Base-by-base conservation (phyloP, 176 grass and related monocot species). In the Thinopyrum elongatum region DNA sequence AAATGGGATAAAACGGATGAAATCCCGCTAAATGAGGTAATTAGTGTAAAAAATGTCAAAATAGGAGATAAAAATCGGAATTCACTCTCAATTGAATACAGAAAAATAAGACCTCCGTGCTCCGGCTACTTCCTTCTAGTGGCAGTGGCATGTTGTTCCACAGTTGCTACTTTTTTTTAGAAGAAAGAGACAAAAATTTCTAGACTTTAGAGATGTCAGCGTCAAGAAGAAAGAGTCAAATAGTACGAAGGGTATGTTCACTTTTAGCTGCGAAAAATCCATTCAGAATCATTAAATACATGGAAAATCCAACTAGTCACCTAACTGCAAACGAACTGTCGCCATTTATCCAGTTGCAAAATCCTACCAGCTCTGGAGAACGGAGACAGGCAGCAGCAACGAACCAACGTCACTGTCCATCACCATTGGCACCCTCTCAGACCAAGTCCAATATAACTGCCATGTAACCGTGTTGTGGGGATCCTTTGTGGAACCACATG, bases 371-470 rank as follows among this genome's bases (percentile, higher is more conserved):
- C 26, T 64, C 31, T 23, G 57, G 25, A 67, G 39, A 38, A 39
- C 30, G 81, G 46, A 63, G 71, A 11, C 64, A 33, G 29, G 11
- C 80, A 66, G 74, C 79, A 55, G 74, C 84, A 49, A 44, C 25
- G 33, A 80, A 76, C 35, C 70, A 58, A 21, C 39, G 65, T 83
- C 80, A 21, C 65, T 65, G 38, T 90, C 69, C 39, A 19, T 55
- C 79, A 26, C 79, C 21, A 28, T 81, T 49, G 47, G 27, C 38
- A n/a, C 31, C 21, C 31, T 2, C 21, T 4, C 21, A 63, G 84
- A 86, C 89, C 76, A 29, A 51, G 89, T 87, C 89, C 85, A 84
- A 69, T 19, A 84, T 84, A 90, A 87, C 85, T 84, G 85, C 89
- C 80, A 21, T 49, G 41, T 21, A 80, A 84, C 84, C 67, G 75